Evolutionary conservation across 2,329 filamentous ascomycete species (phyloP).

Genomic region (Zasmidium angulare): DNA sequence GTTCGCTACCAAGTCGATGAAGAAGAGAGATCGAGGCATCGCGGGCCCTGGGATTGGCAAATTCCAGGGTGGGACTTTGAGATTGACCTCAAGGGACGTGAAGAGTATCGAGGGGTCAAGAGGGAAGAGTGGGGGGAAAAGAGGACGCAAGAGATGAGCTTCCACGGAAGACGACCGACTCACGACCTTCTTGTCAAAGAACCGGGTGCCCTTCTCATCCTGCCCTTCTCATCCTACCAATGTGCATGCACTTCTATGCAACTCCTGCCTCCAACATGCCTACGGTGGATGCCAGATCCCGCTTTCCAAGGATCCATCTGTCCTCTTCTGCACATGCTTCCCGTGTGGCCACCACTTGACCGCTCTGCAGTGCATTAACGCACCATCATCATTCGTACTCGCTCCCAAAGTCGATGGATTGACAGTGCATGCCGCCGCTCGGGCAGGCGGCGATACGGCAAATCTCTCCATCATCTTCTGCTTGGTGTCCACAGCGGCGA

Average conservation of each 20-base stretch:
- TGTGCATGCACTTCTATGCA: no score
- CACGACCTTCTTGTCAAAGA: background rate
- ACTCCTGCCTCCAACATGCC: no score
- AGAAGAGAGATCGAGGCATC: constrained; percentile 59
- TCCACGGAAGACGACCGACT: background rate
- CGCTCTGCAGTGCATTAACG: background rate
- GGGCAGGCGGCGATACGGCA: background rate
- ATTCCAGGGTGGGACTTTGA: constrained; percentile 76
- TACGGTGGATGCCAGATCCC: no score
- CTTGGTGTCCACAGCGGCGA: no score
- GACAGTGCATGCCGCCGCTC: background rate
- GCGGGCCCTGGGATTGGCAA: constrained; percentile 78
- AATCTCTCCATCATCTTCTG: no score
- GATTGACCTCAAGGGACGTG: constrained; percentile 75
- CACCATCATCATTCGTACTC: background rate
- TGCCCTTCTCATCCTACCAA: no score
- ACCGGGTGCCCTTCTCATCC: no score
- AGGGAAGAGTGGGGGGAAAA: constrained; percentile 3
- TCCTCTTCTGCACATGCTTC: no score
- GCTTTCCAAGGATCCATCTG: no score
- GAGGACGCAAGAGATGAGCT: background rate
- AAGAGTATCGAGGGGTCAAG: constrained; percentile 62
- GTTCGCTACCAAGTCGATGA: constrained; percentile 42
- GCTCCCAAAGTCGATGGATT: background rate
- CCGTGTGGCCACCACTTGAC: background rate